Evolutionary conservation across 176 grass and related monocot genomes (phyloP).

Genomic region (Puya raimondii): DNA sequence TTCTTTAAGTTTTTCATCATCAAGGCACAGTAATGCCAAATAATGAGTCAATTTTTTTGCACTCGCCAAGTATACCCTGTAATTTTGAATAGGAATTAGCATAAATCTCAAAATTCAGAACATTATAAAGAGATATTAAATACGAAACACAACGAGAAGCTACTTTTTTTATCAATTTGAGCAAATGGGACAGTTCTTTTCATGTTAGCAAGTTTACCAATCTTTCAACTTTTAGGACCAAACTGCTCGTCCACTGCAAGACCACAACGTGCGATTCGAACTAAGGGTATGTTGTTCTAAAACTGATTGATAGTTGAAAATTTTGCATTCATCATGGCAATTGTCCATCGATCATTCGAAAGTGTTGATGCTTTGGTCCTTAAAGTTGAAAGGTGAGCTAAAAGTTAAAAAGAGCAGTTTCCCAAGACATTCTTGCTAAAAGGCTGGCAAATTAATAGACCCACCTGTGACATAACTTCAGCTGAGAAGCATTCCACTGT

Average conservation of each 20-base stretch:
- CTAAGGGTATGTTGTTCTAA: no score
- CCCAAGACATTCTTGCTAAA: neutral
- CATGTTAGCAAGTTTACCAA: no score
- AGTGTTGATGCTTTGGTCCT: no score
- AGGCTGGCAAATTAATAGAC: neutral
- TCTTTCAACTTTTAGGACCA: neutral
- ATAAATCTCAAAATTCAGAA: neutral
- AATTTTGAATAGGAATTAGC: neutral
- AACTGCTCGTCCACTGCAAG: neutral
- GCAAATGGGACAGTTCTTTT: no score
- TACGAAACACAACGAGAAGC: neutral
- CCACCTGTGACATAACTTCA: slow-evolving; percentile 15
- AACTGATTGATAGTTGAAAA: no score
- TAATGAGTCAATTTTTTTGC: slow-evolving; percentile 25
- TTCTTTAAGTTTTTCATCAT: slow-evolving; percentile 4
- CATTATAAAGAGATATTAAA: neutral
- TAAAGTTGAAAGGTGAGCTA: no score
- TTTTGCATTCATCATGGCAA: no score
- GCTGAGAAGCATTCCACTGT: slow-evolving; percentile 22
- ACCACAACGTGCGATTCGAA: neutral
- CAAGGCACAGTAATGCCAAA: slow-evolving; percentile 4
- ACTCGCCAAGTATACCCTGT: slow-evolving; percentile 14
- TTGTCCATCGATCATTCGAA: no score
- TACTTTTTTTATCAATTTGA: no score
- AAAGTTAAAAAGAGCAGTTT: no score